Evolutionary conservation across 495 filamentous ascomycete genomes (phyloP).

Genomic region (Penicillium argentinense): DNA sequence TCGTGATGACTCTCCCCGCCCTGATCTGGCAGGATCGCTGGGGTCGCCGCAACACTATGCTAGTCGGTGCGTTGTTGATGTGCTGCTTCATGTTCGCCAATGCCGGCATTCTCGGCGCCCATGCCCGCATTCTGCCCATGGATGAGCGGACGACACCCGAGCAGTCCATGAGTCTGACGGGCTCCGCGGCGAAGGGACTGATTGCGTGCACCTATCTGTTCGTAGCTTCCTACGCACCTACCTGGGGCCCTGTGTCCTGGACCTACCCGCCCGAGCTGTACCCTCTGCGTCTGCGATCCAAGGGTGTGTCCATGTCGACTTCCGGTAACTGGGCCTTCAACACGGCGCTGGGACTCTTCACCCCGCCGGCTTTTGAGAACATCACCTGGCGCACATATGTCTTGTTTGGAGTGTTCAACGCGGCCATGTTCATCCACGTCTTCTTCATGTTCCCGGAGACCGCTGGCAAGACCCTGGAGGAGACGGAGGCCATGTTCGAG

Average conservation of each 20-base stretch:
- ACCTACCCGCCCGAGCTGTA: conserved; percentile 61
- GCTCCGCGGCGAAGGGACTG: conserved; percentile 35
- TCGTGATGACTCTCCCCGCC: conserved; percentile 45
- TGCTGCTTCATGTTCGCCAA: conserved; percentile 60
- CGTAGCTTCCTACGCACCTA: conserved; percentile 48
- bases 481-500: conserved; percentile 69
- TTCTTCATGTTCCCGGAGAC: conserved; percentile 82
- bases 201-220: conserved; percentile 61
- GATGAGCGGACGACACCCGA: conserved; percentile 22
- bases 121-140: conserved; percentile 45
- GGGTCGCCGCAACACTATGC: conserved; percentile 56
- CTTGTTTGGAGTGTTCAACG: conserved; percentile 71
- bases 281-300: conserved; percentile 55
- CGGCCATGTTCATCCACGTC: conserved; percentile 64
- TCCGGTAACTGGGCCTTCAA: conserved; percentile 73
- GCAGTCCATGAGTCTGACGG: conserved; percentile 22
- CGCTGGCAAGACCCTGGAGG: conserved; percentile 72
- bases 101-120: conserved; percentile 54
- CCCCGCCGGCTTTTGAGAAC: conserved; percentile 65
- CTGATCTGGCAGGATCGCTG: conserved; percentile 53
- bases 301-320: conserved; percentile 59
- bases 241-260: conserved; percentile 62
- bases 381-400: conserved; percentile 74
- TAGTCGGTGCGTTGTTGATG: conserved; percentile 62
- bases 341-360: conserved; percentile 72